Evolutionary conservation across 2,329 filamentous ascomycete genomes (phyloP).

Genomic region (Ciborinia camelliae): DNA sequence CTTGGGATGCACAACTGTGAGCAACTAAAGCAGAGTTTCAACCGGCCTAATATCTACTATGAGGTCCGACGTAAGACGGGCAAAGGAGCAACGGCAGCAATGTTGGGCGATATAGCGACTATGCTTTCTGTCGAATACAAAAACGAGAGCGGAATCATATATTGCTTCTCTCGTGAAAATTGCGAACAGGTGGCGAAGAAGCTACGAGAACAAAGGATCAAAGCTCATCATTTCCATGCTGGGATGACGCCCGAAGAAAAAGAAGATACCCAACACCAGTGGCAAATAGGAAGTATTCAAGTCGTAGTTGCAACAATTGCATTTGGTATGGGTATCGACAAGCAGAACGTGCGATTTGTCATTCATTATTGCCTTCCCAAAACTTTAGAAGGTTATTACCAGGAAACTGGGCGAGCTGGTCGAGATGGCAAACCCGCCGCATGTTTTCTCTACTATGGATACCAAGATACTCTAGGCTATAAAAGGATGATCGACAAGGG

Average conservation of each 20-base stretch:
- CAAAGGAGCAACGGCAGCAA: conserved; percentile 33
- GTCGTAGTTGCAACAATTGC: conserved; percentile 98
- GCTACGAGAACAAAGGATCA: conserved; percentile 62
- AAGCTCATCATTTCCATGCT: conserved; percentile 83
- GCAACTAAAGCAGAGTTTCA: conserved; percentile 89
- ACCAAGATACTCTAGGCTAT: conserved; percentile 69
- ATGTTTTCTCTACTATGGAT: conserved; percentile 88
- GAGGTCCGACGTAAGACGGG: conserved; percentile 62
- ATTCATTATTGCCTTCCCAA: conserved; percentile 92
- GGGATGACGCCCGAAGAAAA: conserved; percentile 67
- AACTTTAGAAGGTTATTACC: conserved; percentile 95
- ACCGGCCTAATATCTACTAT: conserved; percentile 90
- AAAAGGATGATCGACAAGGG: conserved; percentile 80
- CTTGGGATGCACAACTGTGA: conserved; percentile 75
- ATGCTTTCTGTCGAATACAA: conserved; percentile 68
- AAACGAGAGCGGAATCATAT: conserved; percentile 82
- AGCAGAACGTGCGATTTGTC: conserved; percentile 92
- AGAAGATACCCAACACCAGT: conserved; percentile 67
- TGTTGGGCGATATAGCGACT: conserved; percentile 50
- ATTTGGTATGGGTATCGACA: conserved; percentile 99
- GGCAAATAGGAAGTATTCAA: conserved; percentile 77
- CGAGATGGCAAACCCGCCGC: conserved; percentile 83
- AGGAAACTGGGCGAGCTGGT: conserved; percentile 93
- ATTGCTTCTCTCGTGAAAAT: conserved; percentile 80
- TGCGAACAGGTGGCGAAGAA: conserved; percentile 77